Base-by-base conservation (phyloP, 345 rosid species). In the Camelina hispida region DNA sequence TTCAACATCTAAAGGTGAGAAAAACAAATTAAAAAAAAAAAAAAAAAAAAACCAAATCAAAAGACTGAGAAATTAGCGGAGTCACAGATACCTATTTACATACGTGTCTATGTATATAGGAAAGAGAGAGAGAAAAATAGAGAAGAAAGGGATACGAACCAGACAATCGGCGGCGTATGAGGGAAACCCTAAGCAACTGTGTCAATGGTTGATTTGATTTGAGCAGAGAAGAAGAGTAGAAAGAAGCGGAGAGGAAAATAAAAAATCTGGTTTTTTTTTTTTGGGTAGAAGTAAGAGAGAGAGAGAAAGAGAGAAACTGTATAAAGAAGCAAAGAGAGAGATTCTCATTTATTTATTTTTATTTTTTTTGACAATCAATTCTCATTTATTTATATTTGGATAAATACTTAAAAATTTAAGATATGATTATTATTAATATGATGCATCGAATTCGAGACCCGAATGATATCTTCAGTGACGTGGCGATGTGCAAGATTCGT, bases 381-480 rank as follows among this genome's bases (percentile, higher is more conserved):
- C 35, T 5, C 2, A 53, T 54, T 72, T 72, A 62, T 72, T 35
- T 35, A 35, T 55, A 55, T 56, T 18, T 38, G 12, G 4, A 25
- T 4, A 56, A 28, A 35, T 35, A 35, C 9, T 1, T 32, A 0
- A 32, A 18, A 9, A 9, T 9, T 18, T 28, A 18, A 56, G 61
- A 56, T 56, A 56, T 25, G 0, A 16, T 8, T 17, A 32, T 8
- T 17, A 32, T 32, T 32, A 32, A 6, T 20, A 55, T 46, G 61
- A 28, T 6, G 75, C 59, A 9, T 62, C 56, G 71, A 76, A 22
- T 4, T 62, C 51, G 75, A 76, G 20, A 69, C 54, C 42, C 32
- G 51, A 76, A 34, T 76, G 42, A 69, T 69, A 25, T 35, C 71
- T 20, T 58, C 16, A 48, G 17, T 69, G 80, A 70, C 80, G 80